Base-by-base conservation (phyloP, 805 yeast species). In the Wickerhamomyces chambardii region DNA sequence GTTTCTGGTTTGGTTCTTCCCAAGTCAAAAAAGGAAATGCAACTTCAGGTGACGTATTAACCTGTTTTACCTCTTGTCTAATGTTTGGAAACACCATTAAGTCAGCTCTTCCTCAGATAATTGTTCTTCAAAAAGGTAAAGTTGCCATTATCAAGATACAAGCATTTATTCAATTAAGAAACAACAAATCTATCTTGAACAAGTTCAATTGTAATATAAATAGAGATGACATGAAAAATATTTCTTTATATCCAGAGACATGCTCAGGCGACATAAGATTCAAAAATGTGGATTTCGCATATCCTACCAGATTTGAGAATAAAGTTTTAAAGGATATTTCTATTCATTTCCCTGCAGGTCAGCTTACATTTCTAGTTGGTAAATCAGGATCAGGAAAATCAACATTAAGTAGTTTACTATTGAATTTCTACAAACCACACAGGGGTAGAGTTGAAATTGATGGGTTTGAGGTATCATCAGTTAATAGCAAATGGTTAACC, bases 341-440 rank as follows among this genome's bases (percentile, higher is more conserved):
- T n/a, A 37, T 82, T 18, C 44, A 45, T 2, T 59, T 87, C 26
- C 55, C 62, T 1, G 54, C 71, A 1, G 66, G 70, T 1, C 44
- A 58, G 24, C 50, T 72, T 6, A 74, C 79, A 2, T 90, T 74
- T 46, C 56, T 92, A 4, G 72, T 92, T 29, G 99, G 99, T 1
- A 66, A 69, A 40, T 87, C 97, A 0, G 99, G 99, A 0, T 78
- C 89, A 0, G 98, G 98, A 0, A 92, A 92, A 54, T 90, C 97
- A 0, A 82, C 97, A 0, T 41, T 92, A 2, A 71, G 81, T 0
- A 70, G 69, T 27, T 53, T 92, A 2, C 46, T 92, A 1, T 52
- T 82, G 36, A 70, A 70, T 19, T 67, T 84, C 17, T 86, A 89
- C 46, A 41, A 53, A 0, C 58, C 65, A 1, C 44, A 56, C 5